These are phyloP conservation scores for Diospyros kaki DNA, from an alignment of 148 eudicot species.

Conservation along the genomic window DNA sequence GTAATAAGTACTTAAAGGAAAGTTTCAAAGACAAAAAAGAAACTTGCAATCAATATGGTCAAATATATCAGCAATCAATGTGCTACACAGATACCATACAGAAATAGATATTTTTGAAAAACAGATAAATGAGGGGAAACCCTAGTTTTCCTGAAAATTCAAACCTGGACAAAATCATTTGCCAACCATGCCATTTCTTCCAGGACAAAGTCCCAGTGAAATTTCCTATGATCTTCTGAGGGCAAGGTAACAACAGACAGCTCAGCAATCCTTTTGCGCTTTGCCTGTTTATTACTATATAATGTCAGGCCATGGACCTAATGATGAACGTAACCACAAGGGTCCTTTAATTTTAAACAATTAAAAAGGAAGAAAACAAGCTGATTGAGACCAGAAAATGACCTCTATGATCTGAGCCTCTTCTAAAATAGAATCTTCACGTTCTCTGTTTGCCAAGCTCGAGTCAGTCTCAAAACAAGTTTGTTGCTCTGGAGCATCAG, in stretches of 20 bases:
- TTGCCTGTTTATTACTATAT: constrained; percentile 51
- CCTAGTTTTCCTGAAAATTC: not conserved
- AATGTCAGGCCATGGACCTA: constrained; percentile 10
- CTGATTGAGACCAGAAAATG: constrained; percentile 13
- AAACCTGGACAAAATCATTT: constrained; percentile 96
- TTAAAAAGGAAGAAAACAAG: constrained; percentile 8
- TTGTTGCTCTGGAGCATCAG: constrained; percentile 34
- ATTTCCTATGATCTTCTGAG: constrained; percentile 38
- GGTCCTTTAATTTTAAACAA: constrained; percentile 13
- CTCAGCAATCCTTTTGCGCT: constrained; percentile 72
- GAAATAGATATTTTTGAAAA: not conserved
- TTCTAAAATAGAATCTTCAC: constrained; percentile 79
- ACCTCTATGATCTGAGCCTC: constrained; percentile 91
- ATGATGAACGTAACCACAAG: constrained; percentile 7
- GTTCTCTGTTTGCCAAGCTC: constrained; percentile 48
- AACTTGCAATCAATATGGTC: not conserved
- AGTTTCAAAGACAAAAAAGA: not conserved
- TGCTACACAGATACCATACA: not conserved
- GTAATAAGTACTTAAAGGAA: constrained; percentile 4
- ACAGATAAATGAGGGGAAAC: not conserved
- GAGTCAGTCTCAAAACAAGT: constrained; percentile 32
- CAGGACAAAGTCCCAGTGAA: constrained; percentile 89
- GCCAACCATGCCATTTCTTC: constrained; percentile 99
- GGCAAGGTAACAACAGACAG: constrained; percentile 47
- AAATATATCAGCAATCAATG: not conserved